phyloP scores from a whole-genome alignment of 2,329 filamentous ascomycete genomes.

The Penicillium sp. region DNA sequence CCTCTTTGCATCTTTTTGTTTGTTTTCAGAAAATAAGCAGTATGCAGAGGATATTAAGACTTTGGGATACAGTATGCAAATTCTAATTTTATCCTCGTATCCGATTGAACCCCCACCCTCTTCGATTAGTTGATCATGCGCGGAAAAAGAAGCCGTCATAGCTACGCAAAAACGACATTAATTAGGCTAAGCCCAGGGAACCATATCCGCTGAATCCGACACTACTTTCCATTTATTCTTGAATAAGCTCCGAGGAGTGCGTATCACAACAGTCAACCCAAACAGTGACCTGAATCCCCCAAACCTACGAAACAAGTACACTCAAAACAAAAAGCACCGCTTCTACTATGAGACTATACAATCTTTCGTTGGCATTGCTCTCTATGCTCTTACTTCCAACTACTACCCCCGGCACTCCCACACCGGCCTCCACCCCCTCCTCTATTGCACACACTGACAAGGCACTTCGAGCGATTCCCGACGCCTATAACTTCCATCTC shows the following conservation, averaged over 20 bases:
- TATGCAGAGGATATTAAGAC: not conserved
- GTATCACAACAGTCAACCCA: not conserved
- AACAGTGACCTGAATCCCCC: not conserved
- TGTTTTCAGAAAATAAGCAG: not conserved
- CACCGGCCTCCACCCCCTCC: not conserved
- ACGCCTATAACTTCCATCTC: slow-evolving; percentile 9
- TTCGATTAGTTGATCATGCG: not conserved
- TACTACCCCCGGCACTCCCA: not conserved
- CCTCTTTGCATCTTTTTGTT: not conserved
- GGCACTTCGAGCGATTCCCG: not conserved
- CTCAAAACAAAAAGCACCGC: not conserved
- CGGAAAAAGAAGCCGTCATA: not conserved
- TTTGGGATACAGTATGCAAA: not conserved
- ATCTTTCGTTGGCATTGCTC: not conserved
- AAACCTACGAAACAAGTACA: not conserved
- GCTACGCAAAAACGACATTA: not conserved
- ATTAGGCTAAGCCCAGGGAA: not conserved
- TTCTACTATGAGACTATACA: not conserved
- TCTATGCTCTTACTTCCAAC: not conserved
- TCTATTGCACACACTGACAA: not conserved
- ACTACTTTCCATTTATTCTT: not conserved
- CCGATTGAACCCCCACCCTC: too few relatives aligned
- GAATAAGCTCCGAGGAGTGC: not conserved
- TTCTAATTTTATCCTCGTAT: not conserved
- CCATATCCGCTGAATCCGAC: not conserved